These are phyloP conservation scores for Orychophragmus violaceus DNA, from an alignment of 345 rosid genomes.

Conservation along the genomic window DNA sequence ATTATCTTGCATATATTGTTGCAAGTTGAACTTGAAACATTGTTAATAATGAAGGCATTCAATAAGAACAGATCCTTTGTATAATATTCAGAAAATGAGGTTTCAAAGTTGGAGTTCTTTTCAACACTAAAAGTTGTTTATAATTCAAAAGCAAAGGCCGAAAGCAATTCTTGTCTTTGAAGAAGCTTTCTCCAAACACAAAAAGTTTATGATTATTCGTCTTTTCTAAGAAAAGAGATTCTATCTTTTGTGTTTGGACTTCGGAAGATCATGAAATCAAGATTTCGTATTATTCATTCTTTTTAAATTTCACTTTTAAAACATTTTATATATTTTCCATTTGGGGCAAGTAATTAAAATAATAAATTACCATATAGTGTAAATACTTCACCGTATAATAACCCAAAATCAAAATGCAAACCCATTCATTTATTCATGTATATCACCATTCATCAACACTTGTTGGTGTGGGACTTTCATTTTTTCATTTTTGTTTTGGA, in stretches of 20 bases:
- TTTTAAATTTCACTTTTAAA: no score
- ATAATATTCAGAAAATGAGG: background rate
- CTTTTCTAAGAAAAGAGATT: conserved; percentile 8
- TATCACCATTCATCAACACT: no score
- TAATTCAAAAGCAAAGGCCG: conserved; percentile 28
- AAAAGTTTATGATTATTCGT: conserved; percentile 7
- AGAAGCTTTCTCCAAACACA: conserved; percentile 25
- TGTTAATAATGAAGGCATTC: background rate
- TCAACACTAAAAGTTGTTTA: conserved; percentile 1
- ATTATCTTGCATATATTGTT: background rate
- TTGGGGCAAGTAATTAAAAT: no score
- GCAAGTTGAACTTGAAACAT: background rate
- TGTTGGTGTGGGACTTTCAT: no score
- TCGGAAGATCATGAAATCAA: background rate
- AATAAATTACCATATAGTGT: no score
- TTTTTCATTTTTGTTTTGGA: no score
- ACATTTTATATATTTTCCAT: background rate
- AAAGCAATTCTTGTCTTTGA: conserved; percentile 28
- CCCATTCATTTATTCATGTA: no score
- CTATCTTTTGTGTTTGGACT: no score
- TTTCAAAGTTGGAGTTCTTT: background rate
- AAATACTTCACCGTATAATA: no score
- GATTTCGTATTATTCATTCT: no score
- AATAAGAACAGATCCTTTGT: background rate
- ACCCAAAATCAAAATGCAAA: background rate